Conservation (phyloP, 2,329 filamentous ascomycete genomes). For the Chrysoporthe deuterocubensis region DNA sequence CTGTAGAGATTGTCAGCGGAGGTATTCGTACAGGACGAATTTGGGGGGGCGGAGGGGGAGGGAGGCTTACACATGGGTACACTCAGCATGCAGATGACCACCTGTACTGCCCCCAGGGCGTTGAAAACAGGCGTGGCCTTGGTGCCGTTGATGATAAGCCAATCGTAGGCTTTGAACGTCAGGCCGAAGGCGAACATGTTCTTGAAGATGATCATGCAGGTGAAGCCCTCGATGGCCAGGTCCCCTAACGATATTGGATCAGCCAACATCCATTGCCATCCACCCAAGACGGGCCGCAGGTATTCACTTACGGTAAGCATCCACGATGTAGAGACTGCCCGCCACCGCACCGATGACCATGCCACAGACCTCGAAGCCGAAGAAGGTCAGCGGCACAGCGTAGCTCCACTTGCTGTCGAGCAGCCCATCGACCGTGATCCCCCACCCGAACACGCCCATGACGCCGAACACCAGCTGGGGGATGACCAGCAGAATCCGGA, state of each 20-base stretch:
- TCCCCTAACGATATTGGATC: slow-evolving; percentile 56
- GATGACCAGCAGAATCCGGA: slow-evolving; percentile 79
- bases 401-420: slow-evolving; percentile 63
- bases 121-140: slow-evolving; percentile 62
- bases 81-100: slow-evolving; percentile 74
- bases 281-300: too few species aligned
- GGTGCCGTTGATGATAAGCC: slow-evolving; percentile 72
- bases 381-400: slow-evolving; percentile 78
- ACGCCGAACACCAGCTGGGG: slow-evolving; percentile 80
- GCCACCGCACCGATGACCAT: slow-evolving; percentile 93
- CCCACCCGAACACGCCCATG: slow-evolving; percentile 84
- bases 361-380: slow-evolving; percentile 80
- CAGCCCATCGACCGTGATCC: slow-evolving; percentile 69
- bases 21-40: not conserved
- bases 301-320: slow-evolving; percentile 76
- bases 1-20: slow-evolving; percentile 45
- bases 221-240: slow-evolving; percentile 85
- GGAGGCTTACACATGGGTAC: slow-evolving; percentile 75
- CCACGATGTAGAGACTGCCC: slow-evolving; percentile 85
- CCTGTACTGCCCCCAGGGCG: slow-evolving; percentile 74
- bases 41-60: slow-evolving; percentile 32
- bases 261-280: not conserved
- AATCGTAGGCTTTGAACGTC: slow-evolving; percentile 83
- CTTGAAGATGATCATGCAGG: slow-evolving; percentile 89
- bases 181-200: slow-evolving; percentile 89